Base-by-base conservation (phyloP, 129 eudicot species). In the Flaveria robusta region DNA sequence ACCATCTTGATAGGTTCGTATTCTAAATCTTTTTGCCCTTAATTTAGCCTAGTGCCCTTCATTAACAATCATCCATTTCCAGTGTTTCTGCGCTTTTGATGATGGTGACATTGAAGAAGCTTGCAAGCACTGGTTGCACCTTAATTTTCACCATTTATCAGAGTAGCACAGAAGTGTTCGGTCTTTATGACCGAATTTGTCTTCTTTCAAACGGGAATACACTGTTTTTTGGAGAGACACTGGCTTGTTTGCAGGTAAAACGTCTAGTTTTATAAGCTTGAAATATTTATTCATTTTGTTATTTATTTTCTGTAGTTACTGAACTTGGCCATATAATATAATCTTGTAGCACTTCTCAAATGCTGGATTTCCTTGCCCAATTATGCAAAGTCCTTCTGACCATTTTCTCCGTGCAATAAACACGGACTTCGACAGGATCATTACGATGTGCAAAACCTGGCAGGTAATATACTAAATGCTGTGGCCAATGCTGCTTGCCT, bases 301-400 rank as follows among this genome's bases (percentile, higher is more conserved):
- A 70, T 29, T 29, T 27, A 14, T 27, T 63, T 63, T 4, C 22
- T 29, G 68, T 27, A 29, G 22, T 63, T 14, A 27, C 68, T 31
- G 43, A 31, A 63, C 68, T 2, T 29, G 7, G 0, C 7, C 27
- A 3, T 19, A 66, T 39, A 37, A n/a, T 66, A 51, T 77, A 42
- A 66, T 47, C 43, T 34, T 85, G 91, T 55, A 90, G 96, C 98
- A 93, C 82, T 93, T 93, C 76, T 90, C 98, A 27, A 93, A 93
- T 86, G 98, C 98, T 47, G 96, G 98, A 83, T 93, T 93, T 81
- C 98, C 98, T 72, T 90, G 96, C 83, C 98, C 98, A n/a, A 90
- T 93, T 19, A 93, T 93, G 98, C 98, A 93, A 88, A 90, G 98
- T 82, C 98, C 98, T 26, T 88, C 96, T 4, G 98, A 93, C 83